Base-by-base conservation (phyloP, 345 rosid genomes). In the Citrus sp. region DNA sequence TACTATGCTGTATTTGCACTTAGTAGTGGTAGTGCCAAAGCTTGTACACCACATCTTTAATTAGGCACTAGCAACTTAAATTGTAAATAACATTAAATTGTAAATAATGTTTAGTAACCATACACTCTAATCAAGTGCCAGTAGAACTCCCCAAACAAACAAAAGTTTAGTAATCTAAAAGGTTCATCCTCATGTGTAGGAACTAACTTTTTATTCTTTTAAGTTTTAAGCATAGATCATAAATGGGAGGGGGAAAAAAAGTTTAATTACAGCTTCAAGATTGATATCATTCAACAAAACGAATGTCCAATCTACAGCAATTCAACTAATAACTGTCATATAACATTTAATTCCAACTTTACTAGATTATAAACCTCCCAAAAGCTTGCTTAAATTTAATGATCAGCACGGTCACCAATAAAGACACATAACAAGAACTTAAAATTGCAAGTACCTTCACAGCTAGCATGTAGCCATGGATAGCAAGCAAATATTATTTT, bases 401-500 rank as follows among this genome's bases (percentile, higher is more conserved):
- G 59, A 67, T n/a, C 12, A 61, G 70, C 38, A 37, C 19, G 30
- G 30, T 65, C 27, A 38, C 72, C 67, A 67, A 55, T 35, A 25
- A 67, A 65, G 75, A 74, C n/a, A 73, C n/a, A 51, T 7, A 74
- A 70, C 24, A 58, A 42, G 19, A 67, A 77, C 56, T 72, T 66
- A 76, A 66, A 74, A 74, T 70, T 70, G 67, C 64, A 78, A 62
- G 40, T 84, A 97, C 99, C 99, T 93, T 94, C 99, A 79, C 88
- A 85, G 59, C 93, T 89, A 62, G 99, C 98, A 90, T 93, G 99
- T 60, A 97, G 58, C 97, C 92, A 94, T 40, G 99, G 98, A 82
- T 91, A 94, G 84, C 94, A 94, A 70, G 87, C 85, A 80, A 89
- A 93, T 75, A 97, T 79, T 81, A 92, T 79, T 87, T 92, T 93